Percentiles rank a stretch among this genome's conserved stretches.
Evolutionary conservation across 371 early-diverging fungal species (phyloP).

Genomic region (Batkoa obscura): DNA sequence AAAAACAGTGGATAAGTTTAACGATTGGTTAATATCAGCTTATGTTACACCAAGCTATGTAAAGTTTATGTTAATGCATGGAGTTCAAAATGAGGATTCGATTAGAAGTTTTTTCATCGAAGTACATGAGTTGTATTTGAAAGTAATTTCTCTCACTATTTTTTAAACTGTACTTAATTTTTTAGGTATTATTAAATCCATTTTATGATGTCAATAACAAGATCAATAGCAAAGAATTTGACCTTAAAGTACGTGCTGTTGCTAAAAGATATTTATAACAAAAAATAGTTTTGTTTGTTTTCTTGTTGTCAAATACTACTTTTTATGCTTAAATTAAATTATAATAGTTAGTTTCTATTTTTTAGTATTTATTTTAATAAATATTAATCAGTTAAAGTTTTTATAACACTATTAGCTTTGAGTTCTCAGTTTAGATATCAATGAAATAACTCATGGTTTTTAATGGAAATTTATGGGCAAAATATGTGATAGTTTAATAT

Average conservation of each 20-base stretch:
- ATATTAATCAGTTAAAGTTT: too few relatives aligned
- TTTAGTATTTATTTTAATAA: too few relatives aligned
- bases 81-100: conserved; percentile 64
- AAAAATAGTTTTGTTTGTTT: too few relatives aligned
- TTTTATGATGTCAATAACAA: conserved; percentile 68
- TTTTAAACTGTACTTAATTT: not conserved
- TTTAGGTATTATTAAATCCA: conserved; percentile 65
- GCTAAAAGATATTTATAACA: conserved; percentile 56
- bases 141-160: conserved; percentile 25
- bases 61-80: conserved; percentile 82
- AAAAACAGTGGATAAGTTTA: conserved; percentile 83
- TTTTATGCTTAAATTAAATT: too few relatives aligned
- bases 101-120: conserved; percentile 81
- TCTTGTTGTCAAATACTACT: too few relatives aligned
- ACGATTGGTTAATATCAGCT: conserved; percentile 79
- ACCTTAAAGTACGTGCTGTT: conserved; percentile 46
- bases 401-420: too few relatives aligned
- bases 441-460: too few relatives aligned
- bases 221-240: conserved; percentile 71
- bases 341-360: too few relatives aligned
- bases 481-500: too few relatives aligned
- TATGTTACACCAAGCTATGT: conserved; percentile 80
- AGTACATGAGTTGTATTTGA: conserved; percentile 75
- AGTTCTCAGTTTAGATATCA: too few relatives aligned
- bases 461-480: too few relatives aligned